Base-by-base conservation (phyloP, 352 stramenopile species). In the Phytophthora uliginosa region DNA sequence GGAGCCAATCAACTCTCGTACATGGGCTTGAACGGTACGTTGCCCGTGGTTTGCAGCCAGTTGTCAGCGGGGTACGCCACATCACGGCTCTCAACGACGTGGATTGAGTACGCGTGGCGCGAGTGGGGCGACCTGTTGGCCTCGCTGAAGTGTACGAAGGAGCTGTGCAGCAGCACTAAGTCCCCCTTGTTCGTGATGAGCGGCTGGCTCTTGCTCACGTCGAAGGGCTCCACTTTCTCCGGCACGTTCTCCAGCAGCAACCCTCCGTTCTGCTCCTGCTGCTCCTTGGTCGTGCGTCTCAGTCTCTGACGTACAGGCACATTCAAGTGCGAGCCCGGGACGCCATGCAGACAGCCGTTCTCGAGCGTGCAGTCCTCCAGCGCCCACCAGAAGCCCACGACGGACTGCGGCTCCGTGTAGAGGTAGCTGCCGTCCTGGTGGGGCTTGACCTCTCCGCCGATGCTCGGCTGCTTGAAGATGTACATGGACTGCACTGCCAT, bases 351-450 rank as follows among this genome's bases (percentile, higher is more conserved):
- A 83, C 96, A 99, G 47, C 97, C 96, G 78, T 99, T 99, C 15
- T 98, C 83, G 2, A 97, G 82, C 20, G 94, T 98, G 24, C 95
- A 98, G 83, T 99, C 94, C 77, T 99, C 95, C 31, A 99, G 77
- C 10, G 97, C 97, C 81, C 98, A 93, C 97, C 97, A 99, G 12
- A 99, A 88, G 9, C 97, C 97, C 12, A 98, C 77, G 48, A 98
- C 98, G 0, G 95, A 98, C 81, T 99, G 97, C 18, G 97, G 96
- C 74, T 97, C 86, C 20, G 97, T 99, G 80, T 93, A 98, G n/a
- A 99, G 86, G 73, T 98, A 99, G 31, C 93, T 98, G 13, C 94
- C 97, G 82, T 99, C 97, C 81, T 99, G 97, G 85, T 99, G 97
- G n/a, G 91, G 84, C 57, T 91, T 94, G 0, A 99, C 96, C 48